phyloP scores from a whole-genome alignment of 352 stramenopile species.

The Nothophytophthora sp. region DNA sequence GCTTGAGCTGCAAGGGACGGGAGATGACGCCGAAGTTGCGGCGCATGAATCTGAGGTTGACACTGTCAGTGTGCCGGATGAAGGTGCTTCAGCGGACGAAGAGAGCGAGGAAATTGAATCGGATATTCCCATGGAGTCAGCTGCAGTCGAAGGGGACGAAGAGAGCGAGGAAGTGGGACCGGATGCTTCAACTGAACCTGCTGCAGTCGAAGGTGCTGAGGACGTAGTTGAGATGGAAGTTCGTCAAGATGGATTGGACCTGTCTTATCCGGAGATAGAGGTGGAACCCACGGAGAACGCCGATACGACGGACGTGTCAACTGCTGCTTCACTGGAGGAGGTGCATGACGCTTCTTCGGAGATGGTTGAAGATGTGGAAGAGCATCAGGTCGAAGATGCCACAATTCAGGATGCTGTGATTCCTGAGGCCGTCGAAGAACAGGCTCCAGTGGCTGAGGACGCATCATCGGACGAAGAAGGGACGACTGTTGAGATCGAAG shows the following conservation, averaged over 20 bases:
- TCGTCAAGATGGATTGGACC: background rate
- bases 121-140: background rate
- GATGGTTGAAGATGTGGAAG: background rate
- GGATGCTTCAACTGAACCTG: background rate
- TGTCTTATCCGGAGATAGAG: background rate
- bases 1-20: background rate
- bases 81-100: background rate
- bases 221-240: background rate
- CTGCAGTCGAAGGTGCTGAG: background rate
- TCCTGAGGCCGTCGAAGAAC: background rate
- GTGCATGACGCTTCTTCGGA: constrained; percentile 1
- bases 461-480: background rate
- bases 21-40: constrained; percentile 2
- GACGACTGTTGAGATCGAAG: constrained; percentile 3
- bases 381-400: constrained; percentile 1
- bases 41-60: background rate
- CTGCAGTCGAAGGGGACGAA: too few species aligned
- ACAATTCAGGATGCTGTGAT: background rate
- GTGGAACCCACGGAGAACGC: constrained; percentile 10
- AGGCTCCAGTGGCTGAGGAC: background rate
- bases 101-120: constrained; percentile 1
- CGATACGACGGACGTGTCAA: background rate
- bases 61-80: background rate
- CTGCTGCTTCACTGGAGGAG: background rate
- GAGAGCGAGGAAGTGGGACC: background rate